These are phyloP conservation scores for Diospyros kaki DNA, from an alignment of 148 eudicot genomes.

Conservation along the genomic window DNA sequence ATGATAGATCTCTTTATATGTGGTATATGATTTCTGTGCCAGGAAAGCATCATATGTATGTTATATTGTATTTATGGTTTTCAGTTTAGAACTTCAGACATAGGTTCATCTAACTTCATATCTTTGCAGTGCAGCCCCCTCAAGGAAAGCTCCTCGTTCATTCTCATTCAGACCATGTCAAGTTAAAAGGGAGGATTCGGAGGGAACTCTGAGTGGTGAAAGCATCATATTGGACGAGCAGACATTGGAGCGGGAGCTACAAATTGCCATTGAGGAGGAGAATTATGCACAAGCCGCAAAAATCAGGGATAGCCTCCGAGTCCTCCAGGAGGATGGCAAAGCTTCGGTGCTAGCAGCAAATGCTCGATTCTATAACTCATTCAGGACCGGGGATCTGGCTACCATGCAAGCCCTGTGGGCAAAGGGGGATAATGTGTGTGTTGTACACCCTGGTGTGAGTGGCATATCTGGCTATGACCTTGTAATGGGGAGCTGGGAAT, in stretches of 20 bases:
- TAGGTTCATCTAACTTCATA: slow-evolving; percentile 26
- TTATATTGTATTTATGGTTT: background rate
- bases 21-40: background rate
- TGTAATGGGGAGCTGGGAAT: slow-evolving; percentile 98
- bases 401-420: slow-evolving; percentile 89
- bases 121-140: slow-evolving; percentile 60
- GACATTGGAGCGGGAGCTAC: slow-evolving; percentile 60
- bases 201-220: slow-evolving; percentile 61
- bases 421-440: slow-evolving; percentile 68
- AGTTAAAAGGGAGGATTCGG: slow-evolving; percentile 64
- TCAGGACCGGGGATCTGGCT: slow-evolving; percentile 76
- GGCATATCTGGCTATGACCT: slow-evolving; percentile 88
- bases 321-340: slow-evolving; percentile 77
- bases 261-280: slow-evolving; percentile 72
- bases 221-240: slow-evolving; percentile 64
- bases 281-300: slow-evolving; percentile 86
- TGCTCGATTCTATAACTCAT: slow-evolving; percentile 78
- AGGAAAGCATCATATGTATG: background rate
- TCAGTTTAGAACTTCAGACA: background rate
- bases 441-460: slow-evolving; percentile 96
- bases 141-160: slow-evolving; percentile 24
- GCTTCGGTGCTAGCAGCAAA: slow-evolving; percentile 79
- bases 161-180: slow-evolving; percentile 40
- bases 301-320: slow-evolving; percentile 71
- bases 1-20: background rate